Percentiles rank a stretch among this genome's conserved stretches.
phyloP scores from a whole-genome alignment of 2,329 filamentous ascomycete species.

The Botrytis sinoallii region DNA sequence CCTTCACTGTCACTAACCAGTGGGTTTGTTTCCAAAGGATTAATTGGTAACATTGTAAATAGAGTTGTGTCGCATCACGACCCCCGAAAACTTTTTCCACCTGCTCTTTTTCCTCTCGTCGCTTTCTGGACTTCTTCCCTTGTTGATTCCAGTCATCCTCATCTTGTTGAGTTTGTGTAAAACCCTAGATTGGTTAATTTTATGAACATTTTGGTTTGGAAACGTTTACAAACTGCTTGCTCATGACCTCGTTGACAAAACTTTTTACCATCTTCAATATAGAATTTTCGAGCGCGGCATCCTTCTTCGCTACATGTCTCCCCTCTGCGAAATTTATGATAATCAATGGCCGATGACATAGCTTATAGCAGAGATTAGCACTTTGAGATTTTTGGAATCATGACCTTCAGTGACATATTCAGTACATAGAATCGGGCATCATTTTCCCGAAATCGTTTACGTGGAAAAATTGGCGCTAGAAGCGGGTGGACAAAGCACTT shows the following conservation, averaged over 20 bases:
- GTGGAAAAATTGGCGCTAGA: background rate
- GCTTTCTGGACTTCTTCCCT: conserved; percentile 53
- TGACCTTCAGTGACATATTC: background rate
- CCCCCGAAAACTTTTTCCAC: conserved; percentile 60
- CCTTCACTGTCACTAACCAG: conserved; percentile 66
- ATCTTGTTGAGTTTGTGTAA: conserved; percentile 51
- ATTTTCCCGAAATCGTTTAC: background rate
- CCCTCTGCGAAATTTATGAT: conserved; percentile 42
- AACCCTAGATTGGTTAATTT: conserved; percentile 32
- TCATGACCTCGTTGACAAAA: conserved; percentile 65
- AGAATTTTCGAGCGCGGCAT: conserved; percentile 58
- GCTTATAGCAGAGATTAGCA: background rate
- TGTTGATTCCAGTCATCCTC: conserved; percentile 66
- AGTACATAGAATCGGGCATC: background rate
- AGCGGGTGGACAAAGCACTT: background rate
- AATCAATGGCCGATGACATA: conserved; percentile 37
- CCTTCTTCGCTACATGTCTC: conserved; percentile 54
- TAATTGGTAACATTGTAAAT: conserved; percentile 79
- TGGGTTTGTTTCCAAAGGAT: conserved; percentile 77
- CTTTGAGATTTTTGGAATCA: background rate
- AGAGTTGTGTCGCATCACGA: conserved; percentile 69
- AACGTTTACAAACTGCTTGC: conserved; percentile 48
- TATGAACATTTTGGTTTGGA: conserved; percentile 1
- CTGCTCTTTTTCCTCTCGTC: conserved; percentile 58
- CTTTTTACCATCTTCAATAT: conserved; percentile 60